phyloP scores from a whole-genome alignment of 768 basidiomycete genomes.

The Kwoniella heveanensis region DNA sequence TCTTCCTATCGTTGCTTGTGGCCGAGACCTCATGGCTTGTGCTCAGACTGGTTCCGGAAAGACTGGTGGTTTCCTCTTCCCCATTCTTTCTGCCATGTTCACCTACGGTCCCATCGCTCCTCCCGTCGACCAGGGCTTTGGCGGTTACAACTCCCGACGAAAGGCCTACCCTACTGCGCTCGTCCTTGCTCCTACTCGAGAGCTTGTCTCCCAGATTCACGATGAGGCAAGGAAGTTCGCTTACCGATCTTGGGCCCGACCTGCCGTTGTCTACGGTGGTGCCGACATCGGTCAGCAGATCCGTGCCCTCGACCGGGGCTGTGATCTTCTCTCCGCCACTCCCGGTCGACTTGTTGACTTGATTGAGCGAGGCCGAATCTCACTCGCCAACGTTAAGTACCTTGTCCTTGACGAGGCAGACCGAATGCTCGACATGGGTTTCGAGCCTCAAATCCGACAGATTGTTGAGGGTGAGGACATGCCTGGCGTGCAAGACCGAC shows the following conservation, averaged over 20 bases:
- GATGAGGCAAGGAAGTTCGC: constrained; percentile 99
- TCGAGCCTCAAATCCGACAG: constrained; percentile 97
- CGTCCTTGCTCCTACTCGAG: constrained; percentile 95
- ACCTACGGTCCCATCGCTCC: constrained; percentile 76
- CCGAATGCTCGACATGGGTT: constrained; percentile 99
- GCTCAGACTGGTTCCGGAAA: constrained; percentile 97
- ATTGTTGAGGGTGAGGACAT: constrained; percentile 99
- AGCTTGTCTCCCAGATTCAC: constrained; percentile 98
- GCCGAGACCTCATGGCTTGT: constrained; percentile 60
- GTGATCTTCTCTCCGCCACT: constrained; percentile 94
- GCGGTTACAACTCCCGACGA: constrained; percentile 66
- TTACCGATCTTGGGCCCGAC: constrained; percentile 98
- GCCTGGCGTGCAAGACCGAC: constrained; percentile 86
- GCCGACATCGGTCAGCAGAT: constrained; percentile 97
- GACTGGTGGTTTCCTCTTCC: constrained; percentile 98
- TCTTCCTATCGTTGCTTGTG: constrained; percentile 90
- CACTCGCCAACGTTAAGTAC: constrained; percentile 92
- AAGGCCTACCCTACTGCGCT: constrained; percentile 97
- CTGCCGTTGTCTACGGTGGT: constrained; percentile 98
- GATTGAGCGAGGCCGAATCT: constrained; percentile 96
- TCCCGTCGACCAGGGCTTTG: constrained; percentile 58
- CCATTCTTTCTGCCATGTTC: constrained; percentile 94
- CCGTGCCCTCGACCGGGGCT: constrained; percentile 90
- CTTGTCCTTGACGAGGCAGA: constrained; percentile 99
- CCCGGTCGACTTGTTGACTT: constrained; percentile 97